Evolutionary conservation across 2,329 filamentous ascomycete species (phyloP).

Genomic region (Aspergillus melleus): DNA sequence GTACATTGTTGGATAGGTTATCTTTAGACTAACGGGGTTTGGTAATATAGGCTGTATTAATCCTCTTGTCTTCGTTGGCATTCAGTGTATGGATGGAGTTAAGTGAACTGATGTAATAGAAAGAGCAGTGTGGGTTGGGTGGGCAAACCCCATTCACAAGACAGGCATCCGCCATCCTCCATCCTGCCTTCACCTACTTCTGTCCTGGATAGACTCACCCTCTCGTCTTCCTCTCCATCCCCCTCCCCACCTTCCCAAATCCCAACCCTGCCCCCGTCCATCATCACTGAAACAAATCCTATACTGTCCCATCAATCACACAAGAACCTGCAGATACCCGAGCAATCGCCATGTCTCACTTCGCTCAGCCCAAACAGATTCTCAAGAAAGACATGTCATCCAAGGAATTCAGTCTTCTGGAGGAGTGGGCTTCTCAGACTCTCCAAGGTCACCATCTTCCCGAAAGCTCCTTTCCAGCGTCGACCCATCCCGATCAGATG

Average conservation of each 20-base stretch:
- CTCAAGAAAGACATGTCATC: conserved; percentile 13
- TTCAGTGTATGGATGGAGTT: background rate
- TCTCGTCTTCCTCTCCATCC: no score
- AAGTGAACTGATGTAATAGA: no score
- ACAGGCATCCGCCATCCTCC: no score
- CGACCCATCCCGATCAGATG: background rate
- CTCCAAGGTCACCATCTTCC: conserved; percentile 6
- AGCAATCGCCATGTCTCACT: conserved; percentile 2
- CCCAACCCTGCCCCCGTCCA: no score
- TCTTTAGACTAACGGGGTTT: background rate
- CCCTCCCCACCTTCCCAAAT: no score
- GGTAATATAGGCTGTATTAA: background rate
- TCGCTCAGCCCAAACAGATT: conserved; percentile 7
- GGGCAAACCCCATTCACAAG: no score
- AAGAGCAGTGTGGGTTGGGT: no score
- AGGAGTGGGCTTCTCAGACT: conserved; percentile 19
- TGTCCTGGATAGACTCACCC: no score
- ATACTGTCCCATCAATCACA: background rate
- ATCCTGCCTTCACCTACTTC: no score
- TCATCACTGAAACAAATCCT: background rate
- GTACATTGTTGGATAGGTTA: background rate
- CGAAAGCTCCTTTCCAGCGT: background rate
- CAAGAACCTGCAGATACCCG: background rate
- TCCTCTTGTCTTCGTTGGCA: background rate
- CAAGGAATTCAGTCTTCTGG: conserved; percentile 9